Base-by-base conservation (phyloP, 2,329 filamentous ascomycete species). In the Colletotrichum abscissum region DNA sequence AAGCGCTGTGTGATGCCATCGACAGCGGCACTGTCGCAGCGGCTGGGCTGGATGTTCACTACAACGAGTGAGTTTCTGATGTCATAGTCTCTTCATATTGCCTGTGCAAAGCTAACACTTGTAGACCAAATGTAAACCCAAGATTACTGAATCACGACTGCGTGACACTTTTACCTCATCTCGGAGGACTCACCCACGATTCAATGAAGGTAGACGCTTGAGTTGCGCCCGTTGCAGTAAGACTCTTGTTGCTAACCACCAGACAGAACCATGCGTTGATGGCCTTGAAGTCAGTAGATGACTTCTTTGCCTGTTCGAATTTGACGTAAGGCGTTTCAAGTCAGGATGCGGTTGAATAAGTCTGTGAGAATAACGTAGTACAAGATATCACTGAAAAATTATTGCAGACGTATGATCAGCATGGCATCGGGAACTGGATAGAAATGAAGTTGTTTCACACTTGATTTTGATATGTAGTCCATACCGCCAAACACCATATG, bases 1-100 rank as follows among this genome's bases (percentile, higher is more conserved):
- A 76, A 1, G 76, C 76, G 1, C 24, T 77, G 24, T 49, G 76
- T 9, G 72, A 76, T 24, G 75, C 74, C 12, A 63, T 77, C 2
- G 75, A 75, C 4, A 56, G 16, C 24, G 75, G 76, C 2, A 62
- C 35, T 1, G 63, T 77, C 0, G 55, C 75, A 1, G 62, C 74
- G 1, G 75, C 71, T 3, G 76, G 76, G 1, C 65, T 77, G 14
- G 76, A 77, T 59, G 76, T 77, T 5, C 73, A 76, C 14, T 68
- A 72, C 5, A 67, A 77, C 24, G 76, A 77, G 67, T 71, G 11
- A 62, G 68, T 22, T 11, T 8, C 22, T 14, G 19, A 54, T 11
- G 4, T 5, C 0, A 11, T 5, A 33, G 30, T 3, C 7, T 55
- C 12, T 5, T 9, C 12, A 57, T 26, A 28, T 3, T 28, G 7